phyloP scores from a whole-genome alignment of 1,284 basidiomycete genomes.

The Phellinidium pouzarii region DNA sequence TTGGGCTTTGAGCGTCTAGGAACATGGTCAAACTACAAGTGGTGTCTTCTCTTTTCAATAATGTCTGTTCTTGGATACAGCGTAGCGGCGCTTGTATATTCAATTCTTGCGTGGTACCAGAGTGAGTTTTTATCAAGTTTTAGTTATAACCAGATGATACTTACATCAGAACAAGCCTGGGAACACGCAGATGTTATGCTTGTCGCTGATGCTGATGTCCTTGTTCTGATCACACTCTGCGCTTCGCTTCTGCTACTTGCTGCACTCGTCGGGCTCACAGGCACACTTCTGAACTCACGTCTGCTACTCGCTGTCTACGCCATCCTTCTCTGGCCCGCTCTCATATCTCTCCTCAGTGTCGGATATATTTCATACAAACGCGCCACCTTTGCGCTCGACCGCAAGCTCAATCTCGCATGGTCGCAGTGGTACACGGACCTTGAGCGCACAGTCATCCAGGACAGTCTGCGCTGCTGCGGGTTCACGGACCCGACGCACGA shows the following conservation, averaged over 20 bases:
- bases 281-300: conserved; percentile 68
- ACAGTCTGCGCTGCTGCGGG: conserved; percentile 66
- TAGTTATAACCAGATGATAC: conserved; percentile 6
- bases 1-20: conserved; percentile 29
- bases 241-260: conserved; percentile 53
- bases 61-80: conserved; percentile 46
- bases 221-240: conserved; percentile 58
- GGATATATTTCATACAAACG: conserved; percentile 71
- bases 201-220: conserved; percentile 49
- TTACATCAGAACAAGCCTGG: conserved; percentile 34
- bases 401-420: conserved; percentile 71
- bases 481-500: conserved; percentile 63
- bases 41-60: conserved; percentile 48
- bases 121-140: conserved; percentile 31
- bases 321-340: conserved; percentile 62
- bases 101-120: conserved; percentile 52
- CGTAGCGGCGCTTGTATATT: conserved; percentile 36
- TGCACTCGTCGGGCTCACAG: conserved; percentile 58
- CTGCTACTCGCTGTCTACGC: conserved; percentile 67
- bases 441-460: conserved; percentile 59
- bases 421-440: conserved; percentile 53
- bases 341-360: conserved; percentile 56
- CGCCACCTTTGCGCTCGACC: conserved; percentile 60
- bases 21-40: conserved; percentile 51
- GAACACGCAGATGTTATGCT: conserved; percentile 45